A percentile compares a stretch with the other conserved stretches of the same genome.
Conservation (phyloP, 2,329 filamentous ascomycete species). For the Epicoccum sorghinum region DNA sequence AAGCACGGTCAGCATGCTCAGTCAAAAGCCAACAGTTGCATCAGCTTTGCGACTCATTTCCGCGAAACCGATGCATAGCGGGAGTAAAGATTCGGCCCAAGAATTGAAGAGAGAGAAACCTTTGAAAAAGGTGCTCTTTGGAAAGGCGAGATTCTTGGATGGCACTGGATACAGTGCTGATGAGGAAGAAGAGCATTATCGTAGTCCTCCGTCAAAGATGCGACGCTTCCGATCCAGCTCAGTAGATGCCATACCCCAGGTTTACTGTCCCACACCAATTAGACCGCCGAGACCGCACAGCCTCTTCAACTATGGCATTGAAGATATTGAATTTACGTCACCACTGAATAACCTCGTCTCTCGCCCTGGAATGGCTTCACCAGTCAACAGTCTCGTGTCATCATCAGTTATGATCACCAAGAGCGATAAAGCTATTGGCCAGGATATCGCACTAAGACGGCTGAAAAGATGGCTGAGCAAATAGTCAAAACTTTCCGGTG, state of each 20-base stretch:
- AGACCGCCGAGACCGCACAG: not conserved
- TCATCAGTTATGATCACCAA: not conserved
- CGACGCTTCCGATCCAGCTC: not conserved
- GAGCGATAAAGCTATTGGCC: not conserved
- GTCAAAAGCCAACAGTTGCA: not conserved
- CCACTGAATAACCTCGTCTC: not conserved
- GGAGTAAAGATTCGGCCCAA: not conserved
- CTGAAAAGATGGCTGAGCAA: slow-evolving; percentile 2
- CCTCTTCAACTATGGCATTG: slow-evolving; percentile 2
- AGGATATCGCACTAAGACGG: not conserved
- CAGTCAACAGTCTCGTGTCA: not conserved
- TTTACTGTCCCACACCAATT: not conserved
- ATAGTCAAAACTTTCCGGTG: not conserved
- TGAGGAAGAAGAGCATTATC: not conserved
- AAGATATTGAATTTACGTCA: slow-evolving; percentile 5
- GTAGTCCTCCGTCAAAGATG: too few species aligned
- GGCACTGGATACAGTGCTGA: not conserved
- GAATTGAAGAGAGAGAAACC: not conserved
- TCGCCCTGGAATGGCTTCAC: not conserved
- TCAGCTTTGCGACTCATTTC: not conserved
- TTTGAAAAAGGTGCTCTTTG: not conserved
- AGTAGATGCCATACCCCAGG: not conserved
- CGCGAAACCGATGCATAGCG: not conserved
- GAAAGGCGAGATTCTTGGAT: slow-evolving; percentile 1
- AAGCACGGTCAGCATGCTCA: not conserved